Conservation (phyloP, 2,329 filamentous ascomycete genomes). For the Ophiocordyceps camponoti-saundersi region DNA sequence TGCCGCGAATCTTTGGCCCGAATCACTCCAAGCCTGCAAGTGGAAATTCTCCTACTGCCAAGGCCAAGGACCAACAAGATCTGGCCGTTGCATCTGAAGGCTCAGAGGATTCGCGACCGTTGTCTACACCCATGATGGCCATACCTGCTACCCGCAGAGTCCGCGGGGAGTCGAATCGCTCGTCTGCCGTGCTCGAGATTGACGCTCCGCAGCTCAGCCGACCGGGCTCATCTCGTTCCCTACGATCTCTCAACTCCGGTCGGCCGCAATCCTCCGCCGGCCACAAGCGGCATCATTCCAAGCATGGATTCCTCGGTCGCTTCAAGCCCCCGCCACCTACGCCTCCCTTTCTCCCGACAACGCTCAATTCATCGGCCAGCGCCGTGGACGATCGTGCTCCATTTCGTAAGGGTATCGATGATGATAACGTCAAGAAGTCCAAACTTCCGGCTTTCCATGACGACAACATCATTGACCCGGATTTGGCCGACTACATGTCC, state of each 20-base stretch:
- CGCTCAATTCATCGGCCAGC: background rate
- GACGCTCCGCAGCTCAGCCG: conserved; percentile 67
- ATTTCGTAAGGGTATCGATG: conserved; percentile 56
- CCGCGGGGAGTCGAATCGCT: conserved; percentile 66
- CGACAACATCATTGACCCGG: conserved; percentile 96
- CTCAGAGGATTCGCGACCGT: conserved; percentile 31
- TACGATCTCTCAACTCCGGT: conserved; percentile 53
- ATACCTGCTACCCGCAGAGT: conserved; percentile 48
- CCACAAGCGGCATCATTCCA: conserved; percentile 76
- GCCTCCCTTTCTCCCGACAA: background rate
- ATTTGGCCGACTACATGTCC: conserved; percentile 87
- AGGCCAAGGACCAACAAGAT: conserved; percentile 18
- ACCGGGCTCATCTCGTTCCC: conserved; percentile 84
- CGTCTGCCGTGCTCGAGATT: conserved; percentile 80
- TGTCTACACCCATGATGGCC: conserved; percentile 56
- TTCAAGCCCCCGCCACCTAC: conserved; percentile 41
- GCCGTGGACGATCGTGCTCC: conserved; percentile 67
- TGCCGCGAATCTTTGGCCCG: conserved; percentile 45
- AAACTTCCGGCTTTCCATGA: conserved; percentile 87
- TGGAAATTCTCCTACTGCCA: conserved; percentile 12
- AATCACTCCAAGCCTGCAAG: conserved; percentile 28
- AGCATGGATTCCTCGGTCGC: conserved; percentile 65
- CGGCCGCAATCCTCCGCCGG: conserved; percentile 57
- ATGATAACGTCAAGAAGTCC: conserved; percentile 47
- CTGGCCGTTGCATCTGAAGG: conserved; percentile 21